phyloP scores from a whole-genome alignment of 164 flowering plant species.

The Santalum album region DNA sequence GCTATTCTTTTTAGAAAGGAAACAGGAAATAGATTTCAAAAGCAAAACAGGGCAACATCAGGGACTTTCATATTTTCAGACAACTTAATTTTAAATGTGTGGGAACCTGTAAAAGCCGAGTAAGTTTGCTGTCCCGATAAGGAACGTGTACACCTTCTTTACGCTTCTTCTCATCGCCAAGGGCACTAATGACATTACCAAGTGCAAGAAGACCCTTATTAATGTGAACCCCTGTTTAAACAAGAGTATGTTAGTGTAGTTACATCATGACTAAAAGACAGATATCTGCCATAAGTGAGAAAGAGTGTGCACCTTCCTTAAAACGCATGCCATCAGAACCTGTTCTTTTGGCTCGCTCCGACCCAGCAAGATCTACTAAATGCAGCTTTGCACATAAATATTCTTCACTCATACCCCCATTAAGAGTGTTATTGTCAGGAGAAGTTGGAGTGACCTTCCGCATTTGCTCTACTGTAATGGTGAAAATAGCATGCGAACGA shows the following conservation, averaged over 20 bases:
- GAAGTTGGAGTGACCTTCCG: slow-evolving; percentile 35
- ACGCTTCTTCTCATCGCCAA: slow-evolving; percentile 96
- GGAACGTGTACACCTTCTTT: slow-evolving; percentile 97
- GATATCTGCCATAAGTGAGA: neutral
- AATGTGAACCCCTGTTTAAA: slow-evolving; percentile 85
- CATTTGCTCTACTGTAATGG: slow-evolving; percentile 95
- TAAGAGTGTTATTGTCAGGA: slow-evolving; percentile 31
- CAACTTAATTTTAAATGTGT: neutral
- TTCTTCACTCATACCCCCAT: slow-evolving; percentile 64
- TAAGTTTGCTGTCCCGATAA: slow-evolving; percentile 96
- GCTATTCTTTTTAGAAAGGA: neutral
- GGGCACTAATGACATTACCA: slow-evolving; percentile 98
- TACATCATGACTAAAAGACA: neutral
- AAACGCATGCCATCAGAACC: slow-evolving; percentile 99
- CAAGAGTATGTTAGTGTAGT: neutral
- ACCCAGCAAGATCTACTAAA: slow-evolving; percentile 99
- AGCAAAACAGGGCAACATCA: neutral
- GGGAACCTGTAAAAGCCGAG: slow-evolving; percentile 92
- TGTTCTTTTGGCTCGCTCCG: slow-evolving; percentile 96
- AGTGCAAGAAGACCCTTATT: slow-evolving; percentile 98
- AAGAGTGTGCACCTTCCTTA: slow-evolving; percentile 67
- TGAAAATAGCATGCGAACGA: slow-evolving; percentile 99
- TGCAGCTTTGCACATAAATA: slow-evolving; percentile 93
- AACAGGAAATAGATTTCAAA: neutral
- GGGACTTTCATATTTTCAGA: no score